Evolutionary conservation across 306 rosid genomes (phyloP).

Genomic region (Canavalia ensiformis): DNA sequence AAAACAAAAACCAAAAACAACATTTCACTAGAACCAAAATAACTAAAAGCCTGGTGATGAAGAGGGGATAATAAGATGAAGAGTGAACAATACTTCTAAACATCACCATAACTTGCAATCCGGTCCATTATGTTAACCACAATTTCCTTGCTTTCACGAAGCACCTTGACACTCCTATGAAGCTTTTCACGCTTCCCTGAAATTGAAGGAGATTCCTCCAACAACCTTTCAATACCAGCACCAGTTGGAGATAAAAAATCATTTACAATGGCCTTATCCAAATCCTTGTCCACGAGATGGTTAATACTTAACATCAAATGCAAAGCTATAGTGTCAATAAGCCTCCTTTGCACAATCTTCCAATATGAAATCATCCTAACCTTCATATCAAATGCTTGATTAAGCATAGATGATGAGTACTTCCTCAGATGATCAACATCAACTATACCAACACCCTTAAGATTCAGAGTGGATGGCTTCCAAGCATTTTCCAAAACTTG

Average conservation of each 20-base stretch:
- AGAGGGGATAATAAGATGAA: background rate
- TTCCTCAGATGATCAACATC: slow-evolving; percentile 46
- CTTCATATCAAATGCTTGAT: slow-evolving; percentile 62
- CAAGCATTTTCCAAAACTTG: background rate
- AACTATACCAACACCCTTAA: slow-evolving; percentile 55
- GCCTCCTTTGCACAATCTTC: slow-evolving; percentile 61
- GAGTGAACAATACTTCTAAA: background rate
- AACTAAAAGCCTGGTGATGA: background rate
- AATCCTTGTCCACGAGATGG: slow-evolving; percentile 48
- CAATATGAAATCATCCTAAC: slow-evolving; percentile 65
- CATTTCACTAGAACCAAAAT: no score
- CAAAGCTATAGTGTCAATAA: slow-evolving; percentile 56
- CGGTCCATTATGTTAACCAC: slow-evolving; percentile 49
- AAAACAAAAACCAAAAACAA: no score
- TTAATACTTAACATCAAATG: slow-evolving; percentile 54
- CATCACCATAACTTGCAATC: slow-evolving; percentile 41
- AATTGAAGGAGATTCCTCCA: slow-evolving; percentile 60
- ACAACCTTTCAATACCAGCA: slow-evolving; percentile 59
- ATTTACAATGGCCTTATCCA: slow-evolving; percentile 53
- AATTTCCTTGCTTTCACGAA: slow-evolving; percentile 49
- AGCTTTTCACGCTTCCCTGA: slow-evolving; percentile 57
- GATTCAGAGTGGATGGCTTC: background rate
- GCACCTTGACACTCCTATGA: slow-evolving; percentile 42
- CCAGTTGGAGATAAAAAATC: slow-evolving; percentile 41
- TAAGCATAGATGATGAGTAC: background rate